Percentiles rank a stretch among this genome's conserved stretches.
These are phyloP conservation scores for Podospora bellae-mahoneyi DNA, from an alignment of 495 filamentous ascomycete genomes.

Conservation along the genomic window DNA sequence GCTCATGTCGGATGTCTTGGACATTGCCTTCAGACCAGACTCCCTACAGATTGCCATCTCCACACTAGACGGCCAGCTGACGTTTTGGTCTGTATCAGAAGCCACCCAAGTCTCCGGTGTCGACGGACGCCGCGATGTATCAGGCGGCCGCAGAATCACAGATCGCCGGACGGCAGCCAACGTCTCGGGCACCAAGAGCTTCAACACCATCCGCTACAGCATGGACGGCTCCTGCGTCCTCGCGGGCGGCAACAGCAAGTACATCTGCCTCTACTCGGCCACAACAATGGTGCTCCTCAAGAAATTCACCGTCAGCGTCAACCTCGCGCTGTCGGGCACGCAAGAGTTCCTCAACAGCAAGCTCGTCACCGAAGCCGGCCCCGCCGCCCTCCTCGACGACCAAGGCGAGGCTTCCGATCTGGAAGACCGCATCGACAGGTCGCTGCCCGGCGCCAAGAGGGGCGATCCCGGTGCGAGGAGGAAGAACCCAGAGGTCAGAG, in stretches of 20 bases:
- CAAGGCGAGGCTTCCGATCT: conserved; percentile 85
- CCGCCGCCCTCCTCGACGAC: conserved; percentile 74
- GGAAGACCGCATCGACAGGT: conserved; percentile 76
- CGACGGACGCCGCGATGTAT: conserved; percentile 87
- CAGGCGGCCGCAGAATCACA: conserved; percentile 79
- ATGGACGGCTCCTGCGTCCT: conserved; percentile 87
- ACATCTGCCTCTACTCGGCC: conserved; percentile 92
- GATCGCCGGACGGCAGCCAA: conserved; percentile 91
- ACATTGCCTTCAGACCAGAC: conserved; percentile 83
- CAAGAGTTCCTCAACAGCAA: conserved; percentile 95
- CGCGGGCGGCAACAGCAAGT: conserved; percentile 92
- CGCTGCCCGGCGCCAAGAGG: conserved; percentile 83
- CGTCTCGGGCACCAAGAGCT: conserved; percentile 80
- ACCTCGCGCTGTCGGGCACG: conserved; percentile 88
- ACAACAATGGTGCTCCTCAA: conserved; percentile 84
- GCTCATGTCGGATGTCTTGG: conserved; percentile 83
- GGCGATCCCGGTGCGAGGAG: conserved; percentile 75
- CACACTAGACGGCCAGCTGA: conserved; percentile 87
- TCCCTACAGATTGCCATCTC: conserved; percentile 87
- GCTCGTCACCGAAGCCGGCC: conserved; percentile 85
- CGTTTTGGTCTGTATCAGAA: conserved; percentile 90
- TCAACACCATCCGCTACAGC: conserved; percentile 83
- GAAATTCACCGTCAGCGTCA: conserved; percentile 91
- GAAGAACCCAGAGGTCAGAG: conserved; percentile 77
- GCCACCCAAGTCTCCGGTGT: conserved; percentile 76